These are phyloP conservation scores for Fusarium cyanostomum DNA, from an alignment of 2,329 filamentous ascomycete species.

Conservation along the genomic window DNA sequence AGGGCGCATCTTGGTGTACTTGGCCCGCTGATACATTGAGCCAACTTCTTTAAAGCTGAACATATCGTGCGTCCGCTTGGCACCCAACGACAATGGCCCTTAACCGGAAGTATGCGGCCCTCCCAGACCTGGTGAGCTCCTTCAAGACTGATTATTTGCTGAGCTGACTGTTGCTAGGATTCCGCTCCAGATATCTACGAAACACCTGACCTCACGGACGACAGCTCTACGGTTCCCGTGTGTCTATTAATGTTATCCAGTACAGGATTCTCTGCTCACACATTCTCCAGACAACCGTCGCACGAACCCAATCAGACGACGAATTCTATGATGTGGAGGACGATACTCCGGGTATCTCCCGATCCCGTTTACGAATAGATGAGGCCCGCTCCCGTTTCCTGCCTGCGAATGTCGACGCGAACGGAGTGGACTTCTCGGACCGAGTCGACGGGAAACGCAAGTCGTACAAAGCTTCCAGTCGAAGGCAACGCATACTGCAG, in stretches of 20 bases:
- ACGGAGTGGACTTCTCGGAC: constrained; percentile 88
- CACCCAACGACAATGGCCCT: constrained; percentile 69
- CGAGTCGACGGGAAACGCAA: constrained; percentile 83
- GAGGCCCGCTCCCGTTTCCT: constrained; percentile 84
- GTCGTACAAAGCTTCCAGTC: constrained; percentile 80
- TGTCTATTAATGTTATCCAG: constrained; percentile 44
- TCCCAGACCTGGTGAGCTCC: constrained; percentile 76
- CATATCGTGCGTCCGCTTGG: background rate
- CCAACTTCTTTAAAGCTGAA: background rate
- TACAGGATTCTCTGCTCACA: constrained; percentile 36
- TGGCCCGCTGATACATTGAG: background rate
- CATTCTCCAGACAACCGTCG: constrained; percentile 60
- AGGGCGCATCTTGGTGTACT: background rate
- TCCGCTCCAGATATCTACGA: constrained; percentile 96
- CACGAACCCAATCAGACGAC: constrained; percentile 67
- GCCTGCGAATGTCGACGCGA: constrained; percentile 77
- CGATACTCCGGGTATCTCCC: constrained; percentile 75
- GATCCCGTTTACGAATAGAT: constrained; percentile 77
- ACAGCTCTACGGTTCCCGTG: constrained; percentile 85
- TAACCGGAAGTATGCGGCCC: constrained; percentile 82
- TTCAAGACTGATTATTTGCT: constrained; percentile 3
- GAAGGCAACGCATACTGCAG: constrained; percentile 69
- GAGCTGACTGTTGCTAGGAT: constrained; percentile 65
- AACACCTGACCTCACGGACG: constrained; percentile 91
- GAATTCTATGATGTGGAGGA: constrained; percentile 71